Base-by-base conservation (phyloP, 768 basidiomycete genomes). In the Collybiopsis confluens region DNA sequence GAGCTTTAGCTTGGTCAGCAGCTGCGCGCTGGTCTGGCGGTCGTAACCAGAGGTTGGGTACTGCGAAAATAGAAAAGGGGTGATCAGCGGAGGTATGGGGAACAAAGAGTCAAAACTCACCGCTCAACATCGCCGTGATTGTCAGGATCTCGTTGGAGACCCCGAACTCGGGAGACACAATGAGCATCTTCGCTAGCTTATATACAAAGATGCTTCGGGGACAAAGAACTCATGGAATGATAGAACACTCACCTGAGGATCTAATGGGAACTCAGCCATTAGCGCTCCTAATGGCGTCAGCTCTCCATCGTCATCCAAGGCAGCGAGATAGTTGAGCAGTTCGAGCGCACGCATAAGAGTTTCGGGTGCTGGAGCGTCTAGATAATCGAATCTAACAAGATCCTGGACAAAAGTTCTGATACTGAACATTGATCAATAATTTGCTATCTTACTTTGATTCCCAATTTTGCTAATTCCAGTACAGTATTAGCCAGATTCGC, bases 241-340 rank as follows among this genome's bases (percentile, higher is more conserved):
- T 30, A 35, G 33, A 40, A 36, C 16, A 56, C 76, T 36, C 59
- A 89, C 90, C 77, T 95, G 95, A 37, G 96, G 97, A 68, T 98
- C 97, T n/a, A 99, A 79, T 11, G 96, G 97, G 76, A 98, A 98
- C 61, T 98, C 93, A 0, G 97, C 96, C 96, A 98, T 98, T 56
- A 92, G 87, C 35, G 71, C 75, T 3, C 97, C 97, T 7, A 98
- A 73, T 0, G 84, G 70, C 1, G 97, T 98, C 54, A 99, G 68
- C 47, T 92, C 84, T 9, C 97, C 95, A 2, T 97, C 93, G 61
- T 98, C 94, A 63, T 98, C 93, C 56, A 99, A 73, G 1, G 95
- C 96, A 7, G 88, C 83, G 42, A 98, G 78, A 68, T 86, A 96
- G 64, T 98, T 96, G 44, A 99, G 77, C 33, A 98, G 70, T 67